These are phyloP conservation scores for Pachysolen tannophilus DNA, from an alignment of 805 yeast species.

Conservation along the genomic window DNA sequence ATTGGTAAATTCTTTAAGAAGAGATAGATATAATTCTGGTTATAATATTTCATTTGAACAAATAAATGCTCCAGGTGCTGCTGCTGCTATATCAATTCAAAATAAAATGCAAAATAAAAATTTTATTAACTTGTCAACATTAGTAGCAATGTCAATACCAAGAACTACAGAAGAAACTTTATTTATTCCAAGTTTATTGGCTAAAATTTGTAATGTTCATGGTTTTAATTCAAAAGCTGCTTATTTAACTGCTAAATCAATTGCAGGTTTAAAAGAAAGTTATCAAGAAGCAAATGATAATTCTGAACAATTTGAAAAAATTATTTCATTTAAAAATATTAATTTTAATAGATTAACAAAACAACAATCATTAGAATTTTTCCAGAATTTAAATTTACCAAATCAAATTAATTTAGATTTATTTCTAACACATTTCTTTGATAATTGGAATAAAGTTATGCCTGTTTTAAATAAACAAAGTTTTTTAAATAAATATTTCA, in stretches of 20 bases:
- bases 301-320: constrained; percentile 20
- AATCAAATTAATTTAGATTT: constrained; percentile 59
- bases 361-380: constrained; percentile 37
- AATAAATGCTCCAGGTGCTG: constrained; percentile 69
- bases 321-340: constrained; percentile 24
- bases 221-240: constrained; percentile 69
- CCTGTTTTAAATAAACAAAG: constrained; percentile 65
- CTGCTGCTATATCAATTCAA: constrained; percentile 54
- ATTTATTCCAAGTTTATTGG: constrained; percentile 63
- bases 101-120: constrained; percentile 34
- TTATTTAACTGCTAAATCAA: constrained; percentile 59
- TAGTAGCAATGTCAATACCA: constrained; percentile 68
- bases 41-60: constrained; percentile 45
- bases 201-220: constrained; percentile 59
- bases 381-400: constrained; percentile 34
- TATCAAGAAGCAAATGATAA: constrained; percentile 21
- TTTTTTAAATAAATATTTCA: constrained; percentile 54
- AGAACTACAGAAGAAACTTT: constrained; percentile 73
- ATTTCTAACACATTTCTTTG: constrained; percentile 59
- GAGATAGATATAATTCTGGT: constrained; percentile 7
- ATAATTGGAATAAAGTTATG: constrained; percentile 65
- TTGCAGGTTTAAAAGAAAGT: constrained; percentile 59
- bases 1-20: constrained; percentile 1
- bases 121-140: constrained; percentile 39
- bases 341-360: constrained; percentile 29